Base-by-base conservation (phyloP, 352 stramenopile genomes). In the Phytophthora kernoviae region DNA sequence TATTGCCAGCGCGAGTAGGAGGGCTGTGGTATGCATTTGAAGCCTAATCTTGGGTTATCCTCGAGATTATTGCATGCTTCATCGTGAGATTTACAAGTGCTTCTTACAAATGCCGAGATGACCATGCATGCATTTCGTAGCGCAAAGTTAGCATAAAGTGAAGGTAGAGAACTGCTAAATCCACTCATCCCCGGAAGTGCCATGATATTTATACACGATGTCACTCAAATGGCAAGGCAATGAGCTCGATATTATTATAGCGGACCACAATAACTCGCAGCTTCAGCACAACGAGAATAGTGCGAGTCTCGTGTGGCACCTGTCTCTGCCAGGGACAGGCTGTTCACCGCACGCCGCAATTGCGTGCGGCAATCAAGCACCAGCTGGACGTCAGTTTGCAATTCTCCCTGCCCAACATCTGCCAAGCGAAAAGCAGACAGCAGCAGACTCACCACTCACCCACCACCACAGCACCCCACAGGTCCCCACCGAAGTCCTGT, bases 311-410 rank as follows among this genome's bases (percentile, higher is more conserved):
- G 9, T n/a, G 32, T 58, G 32, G 41, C 20, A 20, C 36, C 30
- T 41, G 54, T 67, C 61, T 68, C 60, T 74, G 39, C 60, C 54
- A 69, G 49, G 53, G 43, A 42, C 58, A 77, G 52, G 60, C 65
- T 52, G 58, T 54, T 73, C 48, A 65, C 60, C 44, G 39, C 70
- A 65, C 27, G 44, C 41, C 53, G 61, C 65, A 76, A 70, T 67
- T 70, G 68, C 60, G 55, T 54, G 54, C 43, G 72, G 77, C 73
- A 75, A 73, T 75, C 62, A 75, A 73, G 73, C 65, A 70, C 50
- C 62, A 68, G 37, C 56, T 58, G 57, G 37, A 62, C 54, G 65
- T 64, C 73, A 88, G 78, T 84, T 84, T 86, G 78, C 78, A 76
- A 86, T 86, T 73, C 58, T 64, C 70, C 47, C 30, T 39, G 46